Base-by-base conservation (phyloP, 1,139 yeast genomes). In the Pichia sp. region DNA sequence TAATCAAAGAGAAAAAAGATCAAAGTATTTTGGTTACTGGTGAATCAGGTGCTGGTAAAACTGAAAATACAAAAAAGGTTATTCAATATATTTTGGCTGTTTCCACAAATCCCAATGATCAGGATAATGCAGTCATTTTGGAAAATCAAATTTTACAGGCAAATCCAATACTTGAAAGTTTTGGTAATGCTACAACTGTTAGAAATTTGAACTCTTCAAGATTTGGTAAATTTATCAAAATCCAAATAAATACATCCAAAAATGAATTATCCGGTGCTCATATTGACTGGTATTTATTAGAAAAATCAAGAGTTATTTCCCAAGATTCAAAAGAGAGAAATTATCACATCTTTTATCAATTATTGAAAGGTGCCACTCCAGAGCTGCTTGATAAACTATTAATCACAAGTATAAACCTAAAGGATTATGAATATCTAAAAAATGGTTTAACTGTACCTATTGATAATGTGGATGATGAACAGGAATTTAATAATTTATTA, bases 41-140 rank as follows among this genome's bases (percentile, higher is more conserved):
- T 53, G 99, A 94, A 65, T 86, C 96, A 32, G 99, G 98, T 53
- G 98, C 98, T 0, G 98, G 98, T 50, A 92, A 92, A 65, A 92
- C 98, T 0, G 98, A 92, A 68, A 92, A 88, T 58, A 92, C 98
- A n/a, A 92, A 92, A 66, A 88, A 86, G 61, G 90, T 92, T 52
- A 86, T 94, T 56, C 97, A 90, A 65, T 92, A 89, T 66, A 73
- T 94, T 49, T 88, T 97, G 0, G 82, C 90, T 6, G 81, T 88
- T 39, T 81, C 92, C 1, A 62, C 75, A 3, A 59, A 66, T 28
- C 66, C 66, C 27, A 43, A 52, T 2, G 54, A 55, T 28, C 46
- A 55, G 36, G 53, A 61, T 3, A 53, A 48, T n/a, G 55, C 62
- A 3, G 37, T 46, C 6, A 61, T 65, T 47, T 85, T 92, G 57